Conservation (phyloP, 1,284 basidiomycete genomes). For the Heterobasidion irregulare region DNA sequence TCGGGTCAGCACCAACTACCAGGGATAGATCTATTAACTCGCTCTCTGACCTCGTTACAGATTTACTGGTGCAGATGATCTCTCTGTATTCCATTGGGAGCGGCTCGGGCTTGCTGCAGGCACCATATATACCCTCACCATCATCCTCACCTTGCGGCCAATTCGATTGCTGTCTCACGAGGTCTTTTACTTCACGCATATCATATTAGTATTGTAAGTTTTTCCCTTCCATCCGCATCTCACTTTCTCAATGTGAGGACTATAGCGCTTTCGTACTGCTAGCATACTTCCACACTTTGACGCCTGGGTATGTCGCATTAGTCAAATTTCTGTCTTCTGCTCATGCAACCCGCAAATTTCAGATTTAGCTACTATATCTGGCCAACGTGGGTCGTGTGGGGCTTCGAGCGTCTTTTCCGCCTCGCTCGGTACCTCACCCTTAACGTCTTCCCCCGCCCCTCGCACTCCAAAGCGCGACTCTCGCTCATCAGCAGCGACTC, state of each 20-base stretch:
- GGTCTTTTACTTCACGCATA: conserved; percentile 32
- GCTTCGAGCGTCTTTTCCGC: conserved; percentile 30
- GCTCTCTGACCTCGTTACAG: not conserved
- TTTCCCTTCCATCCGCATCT: not conserved
- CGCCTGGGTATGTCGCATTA: conserved; percentile 9
- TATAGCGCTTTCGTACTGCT: conserved; percentile 12
- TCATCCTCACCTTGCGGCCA: conserved; percentile 23
- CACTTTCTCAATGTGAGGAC: not conserved
- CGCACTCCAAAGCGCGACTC: conserved; percentile 18
- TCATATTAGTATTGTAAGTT: conserved; percentile 25
- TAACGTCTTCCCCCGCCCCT: conserved; percentile 24
- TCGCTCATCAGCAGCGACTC: conserved; percentile 28
- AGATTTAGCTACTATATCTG: conserved; percentile 18
- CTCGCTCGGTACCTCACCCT: conserved; percentile 23
- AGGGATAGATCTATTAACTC: no score
- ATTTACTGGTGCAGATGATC: conserved; percentile 5
- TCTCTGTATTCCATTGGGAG: conserved; percentile 9
- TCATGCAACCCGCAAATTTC: not conserved
- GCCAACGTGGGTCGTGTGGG: conserved; percentile 35
- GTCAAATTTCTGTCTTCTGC: not conserved
- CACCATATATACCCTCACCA: conserved; percentile 22
- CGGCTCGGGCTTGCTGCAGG: conserved; percentile 21
- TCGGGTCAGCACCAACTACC: no score
- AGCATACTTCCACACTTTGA: conserved; percentile 13
- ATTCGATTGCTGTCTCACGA: conserved; percentile 31